Evolutionary conservation across 2,329 filamentous ascomycete species (phyloP).

Genomic region (Colletotrichum sojae): DNA sequence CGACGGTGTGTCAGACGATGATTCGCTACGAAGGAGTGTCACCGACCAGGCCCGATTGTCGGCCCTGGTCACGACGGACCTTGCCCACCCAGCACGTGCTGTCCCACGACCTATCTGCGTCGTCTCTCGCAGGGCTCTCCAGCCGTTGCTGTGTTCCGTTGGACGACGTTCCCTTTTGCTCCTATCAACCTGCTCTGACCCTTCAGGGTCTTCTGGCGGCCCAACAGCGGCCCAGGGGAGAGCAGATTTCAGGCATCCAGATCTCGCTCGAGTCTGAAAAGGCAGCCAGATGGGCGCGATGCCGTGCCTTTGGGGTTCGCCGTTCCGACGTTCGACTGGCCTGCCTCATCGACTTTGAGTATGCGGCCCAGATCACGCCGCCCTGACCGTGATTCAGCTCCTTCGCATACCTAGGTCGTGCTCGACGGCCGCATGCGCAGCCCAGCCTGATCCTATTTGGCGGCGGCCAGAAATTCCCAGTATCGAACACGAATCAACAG

Average conservation of each 20-base stretch:
- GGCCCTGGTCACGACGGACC: conserved; percentile 25
- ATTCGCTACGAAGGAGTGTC: conserved; percentile 37
- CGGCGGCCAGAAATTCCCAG: not conserved
- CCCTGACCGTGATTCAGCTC: conserved; percentile 6
- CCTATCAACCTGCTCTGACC: conserved; percentile 12
- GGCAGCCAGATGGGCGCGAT: conserved; percentile 31
- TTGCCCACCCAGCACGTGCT: conserved; percentile 31
- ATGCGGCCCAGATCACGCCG: conserved; percentile 30
- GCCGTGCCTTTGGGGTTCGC: not conserved
- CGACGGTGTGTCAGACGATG: conserved; percentile 38
- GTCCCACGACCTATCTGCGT: conserved; percentile 14
- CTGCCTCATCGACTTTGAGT: conserved; percentile 20
- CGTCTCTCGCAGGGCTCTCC: conserved; percentile 9
- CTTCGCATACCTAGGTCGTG: conserved; percentile 7
- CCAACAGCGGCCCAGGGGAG: conserved; percentile 18
- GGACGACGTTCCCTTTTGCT: conserved; percentile 10
- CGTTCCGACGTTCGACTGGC: conserved; percentile 1
- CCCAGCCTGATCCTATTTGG: not conserved
- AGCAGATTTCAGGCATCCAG: conserved; percentile 31
- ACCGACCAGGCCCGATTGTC: conserved; percentile 22
- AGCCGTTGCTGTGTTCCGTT: conserved; percentile 9
- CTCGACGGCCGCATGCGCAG: conserved; percentile 16
- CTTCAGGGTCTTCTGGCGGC: conserved; percentile 30
- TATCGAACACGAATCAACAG: conserved; percentile 11
- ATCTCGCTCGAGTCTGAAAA: conserved; percentile 27